Conservation (phyloP, 192 early-diverging fungal species). For the Coemansia sp. region DNA sequence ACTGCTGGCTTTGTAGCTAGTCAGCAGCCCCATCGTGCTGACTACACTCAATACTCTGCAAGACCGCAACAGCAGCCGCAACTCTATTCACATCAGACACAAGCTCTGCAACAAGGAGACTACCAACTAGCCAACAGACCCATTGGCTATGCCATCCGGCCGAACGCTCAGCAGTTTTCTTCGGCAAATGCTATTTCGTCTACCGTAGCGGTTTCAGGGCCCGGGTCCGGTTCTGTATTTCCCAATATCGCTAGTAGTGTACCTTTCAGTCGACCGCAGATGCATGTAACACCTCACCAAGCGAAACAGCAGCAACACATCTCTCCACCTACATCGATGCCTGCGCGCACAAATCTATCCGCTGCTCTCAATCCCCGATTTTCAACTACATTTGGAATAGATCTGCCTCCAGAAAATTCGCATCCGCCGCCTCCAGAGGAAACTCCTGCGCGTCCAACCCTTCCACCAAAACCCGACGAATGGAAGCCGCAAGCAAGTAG, state of each 20-base stretch:
- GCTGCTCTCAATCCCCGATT: constrained; percentile 8
- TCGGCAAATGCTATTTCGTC: not conserved
- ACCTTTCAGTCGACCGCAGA: constrained; percentile 13
- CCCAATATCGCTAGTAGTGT: not conserved
- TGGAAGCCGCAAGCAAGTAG: constrained; percentile 18
- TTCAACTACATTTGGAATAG: constrained; percentile 27
- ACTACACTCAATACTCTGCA: not conserved
- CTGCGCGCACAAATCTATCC: constrained; percentile 7
- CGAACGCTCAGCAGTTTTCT: not conserved
- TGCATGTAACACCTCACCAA: constrained; percentile 10
- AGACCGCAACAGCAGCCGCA: constrained; percentile 6
- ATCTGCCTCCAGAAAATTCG: not conserved
- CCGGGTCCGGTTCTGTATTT: constrained; percentile 3
- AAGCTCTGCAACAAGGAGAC: not conserved
- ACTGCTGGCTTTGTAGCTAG: not conserved
- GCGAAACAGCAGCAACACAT: constrained; percentile 9
- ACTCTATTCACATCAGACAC: not conserved
- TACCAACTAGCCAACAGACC: not conserved
- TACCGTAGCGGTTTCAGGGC: not conserved
- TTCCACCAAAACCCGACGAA: constrained; percentile 51
- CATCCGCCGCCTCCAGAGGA: not conserved
- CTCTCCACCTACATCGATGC: not conserved
- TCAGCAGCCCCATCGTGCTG: not conserved
- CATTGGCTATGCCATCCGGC: constrained; percentile 7
- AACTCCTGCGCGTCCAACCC: constrained; percentile 11